Evolutionary conservation across 1,284 basidiomycete genomes (phyloP).

Genomic region (Ceratobasidium sp.): DNA sequence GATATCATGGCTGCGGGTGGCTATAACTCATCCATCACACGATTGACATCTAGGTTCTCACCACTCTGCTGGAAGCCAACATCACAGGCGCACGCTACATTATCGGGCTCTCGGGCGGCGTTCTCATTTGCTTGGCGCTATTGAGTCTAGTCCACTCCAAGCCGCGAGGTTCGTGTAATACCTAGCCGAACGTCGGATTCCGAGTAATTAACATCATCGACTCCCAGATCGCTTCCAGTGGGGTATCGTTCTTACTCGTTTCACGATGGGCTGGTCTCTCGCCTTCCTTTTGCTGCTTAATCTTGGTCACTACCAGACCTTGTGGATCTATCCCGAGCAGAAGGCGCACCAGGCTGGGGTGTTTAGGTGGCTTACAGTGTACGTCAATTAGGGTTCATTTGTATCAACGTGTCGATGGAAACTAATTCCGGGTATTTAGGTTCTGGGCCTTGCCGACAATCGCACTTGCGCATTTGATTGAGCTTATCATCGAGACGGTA

Average conservation of each 20-base stretch:
- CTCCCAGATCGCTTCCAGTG: constrained; percentile 17
- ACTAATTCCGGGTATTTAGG: background rate
- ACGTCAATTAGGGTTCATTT: background rate
- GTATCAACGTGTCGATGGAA: background rate
- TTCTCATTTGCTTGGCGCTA: constrained; percentile 4
- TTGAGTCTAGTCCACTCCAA: constrained; percentile 3
- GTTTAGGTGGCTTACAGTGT: constrained; percentile 11
- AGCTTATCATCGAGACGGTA: constrained; percentile 4
- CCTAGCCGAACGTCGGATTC: background rate
- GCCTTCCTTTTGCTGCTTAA: constrained; percentile 3
- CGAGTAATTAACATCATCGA: background rate
- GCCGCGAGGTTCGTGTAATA: background rate
- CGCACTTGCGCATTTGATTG: background rate
- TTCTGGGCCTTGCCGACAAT: constrained; percentile 25
- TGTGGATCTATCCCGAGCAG: constrained; percentile 6
- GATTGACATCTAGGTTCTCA: constrained; percentile 20
- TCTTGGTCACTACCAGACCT: constrained; percentile 6
- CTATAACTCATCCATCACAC: too few species aligned
- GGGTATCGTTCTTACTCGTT: constrained; percentile 3
- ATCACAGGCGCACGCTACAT: constrained; percentile 13
- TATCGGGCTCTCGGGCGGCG: background rate
- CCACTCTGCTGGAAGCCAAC: constrained; percentile 7
- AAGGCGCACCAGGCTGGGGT: constrained; percentile 6
- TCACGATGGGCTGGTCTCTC: too few species aligned
- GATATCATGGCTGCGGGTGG: too few species aligned